Base-by-base conservation (phyloP, 495 filamentous ascomycete genomes). In the Letharia columbiana region DNA sequence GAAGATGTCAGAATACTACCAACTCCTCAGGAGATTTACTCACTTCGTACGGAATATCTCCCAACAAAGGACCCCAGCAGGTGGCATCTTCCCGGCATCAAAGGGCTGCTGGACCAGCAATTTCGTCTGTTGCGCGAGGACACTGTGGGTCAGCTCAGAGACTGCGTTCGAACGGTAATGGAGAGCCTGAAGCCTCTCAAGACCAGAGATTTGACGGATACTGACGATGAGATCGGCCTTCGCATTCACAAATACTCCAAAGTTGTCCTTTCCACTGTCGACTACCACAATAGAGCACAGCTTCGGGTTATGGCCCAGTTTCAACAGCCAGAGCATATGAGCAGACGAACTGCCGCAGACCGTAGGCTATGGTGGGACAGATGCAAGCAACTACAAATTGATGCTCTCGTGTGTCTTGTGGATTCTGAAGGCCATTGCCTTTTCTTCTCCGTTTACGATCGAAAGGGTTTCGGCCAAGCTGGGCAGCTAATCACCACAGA, bases 391-490 rank as follows among this genome's bases (percentile, higher is more conserved):
- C 73, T 90, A 6, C 79, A 82, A 60, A 64, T 76, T n/a, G 84
- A 83, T 49, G 81, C 84, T 7, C 74, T 90, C 6, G 76, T 90
- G 0, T 89, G 86, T 57, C 69, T 89, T 11, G 71, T 86, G 0
- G 77, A 78, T 56, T 72, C 74, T 3, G 73, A 73, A 31, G 78
- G 76, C 7, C 71, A 73, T 50, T 75, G 76, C 13, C 73, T 84
- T 23, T 90, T 90, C 72, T 80, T 82, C 42, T 77, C 80, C 0
- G 82, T 88, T 42, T 76, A 77, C 49, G 45, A 72, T 71, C 63
- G 65, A 35, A 50, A 42, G 12, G 40, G 40, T 10, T 42, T 8
- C 40, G 11, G 40, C 40, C 40, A 42, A 42, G 40, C 40, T 11
- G 10, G 12, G 2, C 12, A 11, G 12, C 12, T 42, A 10, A 11